phyloP scores from a whole-genome alignment of 202 grass and related monocot genomes.

The Sporobolus alterniflorus region DNA sequence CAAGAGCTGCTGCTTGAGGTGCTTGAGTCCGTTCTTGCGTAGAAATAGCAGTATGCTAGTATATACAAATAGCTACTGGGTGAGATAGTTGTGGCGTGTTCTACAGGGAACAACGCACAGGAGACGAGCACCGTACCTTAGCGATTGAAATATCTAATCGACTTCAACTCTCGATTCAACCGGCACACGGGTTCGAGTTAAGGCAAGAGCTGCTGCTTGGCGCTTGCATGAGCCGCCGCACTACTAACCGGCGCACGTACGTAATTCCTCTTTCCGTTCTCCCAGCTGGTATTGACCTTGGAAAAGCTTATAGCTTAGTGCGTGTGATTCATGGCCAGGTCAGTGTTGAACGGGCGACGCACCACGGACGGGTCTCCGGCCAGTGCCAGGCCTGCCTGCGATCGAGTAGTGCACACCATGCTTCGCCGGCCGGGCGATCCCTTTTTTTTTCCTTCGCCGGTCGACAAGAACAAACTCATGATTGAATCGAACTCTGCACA shows the following conservation, averaged over 20 bases:
- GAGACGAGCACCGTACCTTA: not conserved
- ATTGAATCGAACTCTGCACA: not conserved
- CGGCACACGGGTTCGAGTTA: not conserved
- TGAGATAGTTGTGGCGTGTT: conserved; percentile 12
- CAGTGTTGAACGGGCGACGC: conserved; percentile 21
- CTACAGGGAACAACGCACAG: conserved; percentile 10
- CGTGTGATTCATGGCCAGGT: conserved; percentile 38
- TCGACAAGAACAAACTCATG: conserved; percentile 5
- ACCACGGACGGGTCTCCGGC: not conserved
- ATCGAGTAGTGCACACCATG: not conserved
- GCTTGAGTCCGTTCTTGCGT: too few species aligned
- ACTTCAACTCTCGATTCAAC: not conserved
- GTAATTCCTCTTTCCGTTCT: not conserved
- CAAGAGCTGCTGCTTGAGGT: too few species aligned
- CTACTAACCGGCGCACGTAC: not conserved
- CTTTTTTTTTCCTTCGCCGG: not conserved
- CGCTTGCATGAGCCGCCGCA: too few species aligned
- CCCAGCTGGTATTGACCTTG: conserved; percentile 25
- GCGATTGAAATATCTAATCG: not conserved
- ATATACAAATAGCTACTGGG: too few species aligned
- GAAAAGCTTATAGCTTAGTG: not conserved
- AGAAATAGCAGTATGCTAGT: too few species aligned
- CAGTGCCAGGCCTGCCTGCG: not conserved
- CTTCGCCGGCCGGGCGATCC: not conserved
- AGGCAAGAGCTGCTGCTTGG: too few species aligned